A percentile compares a stretch with the other conserved stretches of the same genome.
phyloP scores from a whole-genome alignment of 257 asterid species.

The Solanum ahanhuiri region DNA sequence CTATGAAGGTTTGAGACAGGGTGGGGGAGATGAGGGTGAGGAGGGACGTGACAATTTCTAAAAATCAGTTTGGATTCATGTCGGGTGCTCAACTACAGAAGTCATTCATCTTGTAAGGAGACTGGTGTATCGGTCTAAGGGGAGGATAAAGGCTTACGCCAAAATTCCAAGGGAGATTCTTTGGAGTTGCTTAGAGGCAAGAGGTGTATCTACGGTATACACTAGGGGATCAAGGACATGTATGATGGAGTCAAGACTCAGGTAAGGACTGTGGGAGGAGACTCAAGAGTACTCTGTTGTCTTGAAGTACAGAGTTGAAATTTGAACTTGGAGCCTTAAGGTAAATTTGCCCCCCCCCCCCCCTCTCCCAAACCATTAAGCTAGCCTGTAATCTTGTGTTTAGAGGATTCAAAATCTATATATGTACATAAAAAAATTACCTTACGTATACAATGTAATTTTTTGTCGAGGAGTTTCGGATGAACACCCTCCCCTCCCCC shows the following conservation, averaged over 20 bases:
- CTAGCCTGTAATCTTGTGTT: background rate
- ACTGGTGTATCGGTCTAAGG: background rate
- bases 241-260: background rate
- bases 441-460: too few species aligned
- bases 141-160: background rate
- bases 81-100: background rate
- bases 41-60: background rate
- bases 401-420: background rate
- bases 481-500: background rate
- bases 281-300: background rate
- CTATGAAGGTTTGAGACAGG: background rate
- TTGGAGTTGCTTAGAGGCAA: background rate
- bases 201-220: background rate
- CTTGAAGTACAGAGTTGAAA: background rate
- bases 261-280: background rate
- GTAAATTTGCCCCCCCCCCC: background rate
- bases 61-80: background rate
- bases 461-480: background rate
- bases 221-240: background rate
- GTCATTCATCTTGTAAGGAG: background rate
- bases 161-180: background rate
- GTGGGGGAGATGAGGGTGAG: background rate
- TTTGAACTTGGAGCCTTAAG: background rate
- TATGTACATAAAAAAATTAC: background rate
- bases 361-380: background rate